These are phyloP conservation scores for Zymoseptoria tritici DNA, from an alignment of 2,329 filamentous ascomycete species.

Conservation along the genomic window DNA sequence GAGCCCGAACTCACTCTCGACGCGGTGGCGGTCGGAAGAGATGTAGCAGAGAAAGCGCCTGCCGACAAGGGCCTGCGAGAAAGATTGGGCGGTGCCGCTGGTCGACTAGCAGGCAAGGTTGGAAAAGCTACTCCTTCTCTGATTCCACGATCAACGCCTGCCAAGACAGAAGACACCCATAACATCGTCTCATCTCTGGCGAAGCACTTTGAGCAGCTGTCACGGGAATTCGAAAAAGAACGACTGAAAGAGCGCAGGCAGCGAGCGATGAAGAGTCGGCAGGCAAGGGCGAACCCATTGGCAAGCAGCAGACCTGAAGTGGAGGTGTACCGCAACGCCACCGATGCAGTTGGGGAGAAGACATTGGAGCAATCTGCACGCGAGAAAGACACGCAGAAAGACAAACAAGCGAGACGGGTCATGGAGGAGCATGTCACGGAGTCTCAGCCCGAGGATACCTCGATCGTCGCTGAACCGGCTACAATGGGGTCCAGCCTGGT, in stretches of 20 bases:
- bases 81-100: slow-evolving; percentile 40
- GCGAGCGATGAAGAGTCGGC: slow-evolving; percentile 66
- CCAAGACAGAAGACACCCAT: slow-evolving; percentile 52
- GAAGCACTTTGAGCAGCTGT: slow-evolving; percentile 93
- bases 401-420: slow-evolving; percentile 6
- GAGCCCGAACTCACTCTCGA: slow-evolving; percentile 16
- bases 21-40: slow-evolving; percentile 21
- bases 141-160: slow-evolving; percentile 77
- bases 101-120: slow-evolving; percentile 42
- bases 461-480: slow-evolving; percentile 1
- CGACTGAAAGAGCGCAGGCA: slow-evolving; percentile 77
- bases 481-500: slow-evolving; percentile 1
- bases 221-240: slow-evolving; percentile 93
- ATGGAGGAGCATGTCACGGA: slow-evolving; percentile 13
- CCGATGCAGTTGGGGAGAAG: slow-evolving; percentile 63
- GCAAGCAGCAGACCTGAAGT: slow-evolving; percentile 93
- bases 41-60: not conserved
- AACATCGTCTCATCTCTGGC: slow-evolving; percentile 79
- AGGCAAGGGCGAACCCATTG: slow-evolving; percentile 76
- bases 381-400: slow-evolving; percentile 9
- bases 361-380: slow-evolving; percentile 3
- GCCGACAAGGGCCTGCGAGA: slow-evolving; percentile 68
- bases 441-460: slow-evolving; percentile 15
- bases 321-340: slow-evolving; percentile 88
- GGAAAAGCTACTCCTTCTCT: slow-evolving; percentile 55